Percentiles rank a stretch among this genome's conserved stretches.
Evolutionary conservation across 345 rosid species (phyloP).

Genomic region (Raphanus raphanistrum): DNA sequence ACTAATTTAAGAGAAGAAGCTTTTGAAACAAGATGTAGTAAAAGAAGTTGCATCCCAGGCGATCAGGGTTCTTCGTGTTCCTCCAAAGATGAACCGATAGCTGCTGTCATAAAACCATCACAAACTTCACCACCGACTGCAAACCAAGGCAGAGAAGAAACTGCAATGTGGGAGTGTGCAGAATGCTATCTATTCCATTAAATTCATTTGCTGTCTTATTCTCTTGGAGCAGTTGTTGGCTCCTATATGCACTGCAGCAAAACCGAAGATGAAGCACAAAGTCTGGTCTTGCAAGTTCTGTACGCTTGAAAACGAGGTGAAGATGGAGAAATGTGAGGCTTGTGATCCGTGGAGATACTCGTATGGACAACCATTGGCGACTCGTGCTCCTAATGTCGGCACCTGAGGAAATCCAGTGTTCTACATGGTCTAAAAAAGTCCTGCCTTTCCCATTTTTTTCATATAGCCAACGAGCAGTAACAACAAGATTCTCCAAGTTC

Average conservation of each 20-base stretch:
- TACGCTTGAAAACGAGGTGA: slow-evolving; percentile 62
- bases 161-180: slow-evolving; percentile 51
- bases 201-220: not conserved
- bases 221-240: slow-evolving; percentile 58
- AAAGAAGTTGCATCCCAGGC: too few relatives aligned
- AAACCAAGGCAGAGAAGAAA: slow-evolving; percentile 38
- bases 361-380: slow-evolving; percentile 54
- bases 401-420: too few relatives aligned
- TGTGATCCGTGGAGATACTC: slow-evolving; percentile 91
- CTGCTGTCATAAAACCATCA: too few relatives aligned
- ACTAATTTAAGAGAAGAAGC: too few relatives aligned
- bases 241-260: slow-evolving; percentile 54
- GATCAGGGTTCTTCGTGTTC: too few relatives aligned
- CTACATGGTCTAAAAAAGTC: not conserved
- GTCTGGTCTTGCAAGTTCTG: slow-evolving; percentile 77
- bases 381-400: slow-evolving; percentile 42
- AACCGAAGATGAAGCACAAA: slow-evolving; percentile 51
- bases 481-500: slow-evolving; percentile 9
- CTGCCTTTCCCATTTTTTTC: not conserved
- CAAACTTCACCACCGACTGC: not conserved
- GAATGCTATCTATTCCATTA: slow-evolving; percentile 26
- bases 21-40: too few relatives aligned
- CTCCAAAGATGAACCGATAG: not conserved
- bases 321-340: slow-evolving; percentile 65
- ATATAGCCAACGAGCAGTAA: not conserved